phyloP scores from a whole-genome alignment of 2,329 filamentous ascomycete species.

The Setomelanomma holmii region DNA sequence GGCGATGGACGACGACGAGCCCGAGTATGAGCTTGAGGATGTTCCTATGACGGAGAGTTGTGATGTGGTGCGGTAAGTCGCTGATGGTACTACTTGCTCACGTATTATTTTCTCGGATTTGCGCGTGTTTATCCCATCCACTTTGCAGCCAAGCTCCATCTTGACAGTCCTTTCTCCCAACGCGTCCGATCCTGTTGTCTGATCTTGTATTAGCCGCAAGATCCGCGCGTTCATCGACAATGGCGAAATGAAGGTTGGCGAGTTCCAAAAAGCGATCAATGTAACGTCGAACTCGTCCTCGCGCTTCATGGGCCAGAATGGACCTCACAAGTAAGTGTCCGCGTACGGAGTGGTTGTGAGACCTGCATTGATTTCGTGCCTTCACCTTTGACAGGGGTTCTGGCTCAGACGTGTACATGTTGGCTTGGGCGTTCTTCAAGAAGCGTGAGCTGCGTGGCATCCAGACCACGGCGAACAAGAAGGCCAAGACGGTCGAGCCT shows the following conservation, averaged over 20 bases:
- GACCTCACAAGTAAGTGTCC: slow-evolving; percentile 37
- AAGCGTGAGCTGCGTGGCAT: slow-evolving; percentile 59
- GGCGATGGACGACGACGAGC: slow-evolving; percentile 11
- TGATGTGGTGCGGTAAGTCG: slow-evolving; percentile 24
- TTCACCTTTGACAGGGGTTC: slow-evolving; percentile 46
- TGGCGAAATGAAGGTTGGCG: slow-evolving; percentile 54
- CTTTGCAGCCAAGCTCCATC: too few relatives aligned
- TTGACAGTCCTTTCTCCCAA: background rate
- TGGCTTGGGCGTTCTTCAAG: slow-evolving; percentile 55
- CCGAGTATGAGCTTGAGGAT: slow-evolving; percentile 17
- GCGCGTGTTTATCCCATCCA: too few relatives aligned
- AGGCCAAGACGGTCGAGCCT: slow-evolving; percentile 20
- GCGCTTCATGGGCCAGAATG: slow-evolving; percentile 60
- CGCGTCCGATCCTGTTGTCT: background rate
- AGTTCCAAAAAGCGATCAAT: slow-evolving; percentile 52
- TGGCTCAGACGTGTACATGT: slow-evolving; percentile 34
- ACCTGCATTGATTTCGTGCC: too few relatives aligned
- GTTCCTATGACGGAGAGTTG: slow-evolving; percentile 25
- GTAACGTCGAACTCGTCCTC: slow-evolving; percentile 47
- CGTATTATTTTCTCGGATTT: background rate
- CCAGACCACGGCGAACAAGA: slow-evolving; percentile 29
- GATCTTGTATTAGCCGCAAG: slow-evolving; percentile 32
- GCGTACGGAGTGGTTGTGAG: too few relatives aligned
- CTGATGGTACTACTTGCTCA: background rate
- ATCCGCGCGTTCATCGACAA: slow-evolving; percentile 53